Evolutionary conservation across 2,329 filamentous ascomycete genomes (phyloP).

Genomic region (Cordyceps fumosorosea): DNA sequence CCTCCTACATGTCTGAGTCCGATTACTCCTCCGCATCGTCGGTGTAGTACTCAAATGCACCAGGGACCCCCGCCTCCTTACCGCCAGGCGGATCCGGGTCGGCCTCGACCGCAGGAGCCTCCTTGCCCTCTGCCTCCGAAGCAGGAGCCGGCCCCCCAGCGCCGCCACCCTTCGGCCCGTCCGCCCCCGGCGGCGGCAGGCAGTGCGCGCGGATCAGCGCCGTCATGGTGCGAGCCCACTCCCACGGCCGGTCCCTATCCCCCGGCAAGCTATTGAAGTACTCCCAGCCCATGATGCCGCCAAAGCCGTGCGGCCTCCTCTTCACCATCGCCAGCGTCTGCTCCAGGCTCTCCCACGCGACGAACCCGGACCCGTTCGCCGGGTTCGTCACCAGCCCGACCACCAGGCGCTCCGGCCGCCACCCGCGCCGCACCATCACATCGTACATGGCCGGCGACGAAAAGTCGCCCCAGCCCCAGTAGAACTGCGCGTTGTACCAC

Average conservation of each 20-base stretch:
- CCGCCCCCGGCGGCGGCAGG: constrained; percentile 14
- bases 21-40: constrained; percentile 17
- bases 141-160: constrained; percentile 9
- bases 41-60: constrained; percentile 29
- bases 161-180: background rate
- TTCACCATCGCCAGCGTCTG: constrained; percentile 35
- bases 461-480: constrained; percentile 75
- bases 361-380: constrained; percentile 57
- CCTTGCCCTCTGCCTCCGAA: background rate
- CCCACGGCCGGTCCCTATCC: constrained; percentile 57
- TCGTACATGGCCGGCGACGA: constrained; percentile 42
- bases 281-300: constrained; percentile 92
- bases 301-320: constrained; percentile 59
- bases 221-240: constrained; percentile 70
- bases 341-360: constrained; percentile 41
- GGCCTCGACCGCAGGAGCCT: constrained; percentile 15
- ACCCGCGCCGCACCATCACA: constrained; percentile 53
- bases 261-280: constrained; percentile 79
- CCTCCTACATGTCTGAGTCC: background rate
- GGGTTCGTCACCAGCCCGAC: constrained; percentile 76
- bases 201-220: constrained; percentile 28
- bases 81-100: constrained; percentile 19
- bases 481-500: constrained; percentile 92
- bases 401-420: constrained; percentile 67
- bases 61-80: constrained; percentile 24